Percentiles rank a stretch among this genome's conserved stretches.
These are phyloP conservation scores for Glycyrrhiza uralensis DNA, from an alignment of 306 rosid species.

Conservation along the genomic window DNA sequence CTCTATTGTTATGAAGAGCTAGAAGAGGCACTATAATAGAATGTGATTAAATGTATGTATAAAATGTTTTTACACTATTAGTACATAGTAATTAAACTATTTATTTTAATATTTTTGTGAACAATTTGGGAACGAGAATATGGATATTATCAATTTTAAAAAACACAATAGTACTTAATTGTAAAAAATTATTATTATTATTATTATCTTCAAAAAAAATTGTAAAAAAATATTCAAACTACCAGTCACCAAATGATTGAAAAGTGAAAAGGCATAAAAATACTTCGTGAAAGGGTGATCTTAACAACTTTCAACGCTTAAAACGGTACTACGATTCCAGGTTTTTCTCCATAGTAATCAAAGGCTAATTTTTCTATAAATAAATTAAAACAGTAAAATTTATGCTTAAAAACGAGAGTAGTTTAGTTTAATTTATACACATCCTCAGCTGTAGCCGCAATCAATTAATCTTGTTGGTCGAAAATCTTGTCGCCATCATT, in stretches of 20 bases:
- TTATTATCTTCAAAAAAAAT: no score
- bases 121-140: no score
- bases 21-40: no score
- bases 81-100: no score
- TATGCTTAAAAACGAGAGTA: background rate
- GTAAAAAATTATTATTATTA: no score
- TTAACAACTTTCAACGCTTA: background rate
- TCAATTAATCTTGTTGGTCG: background rate
- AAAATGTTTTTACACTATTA: no score
- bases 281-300: background rate
- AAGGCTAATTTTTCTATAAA: background rate
- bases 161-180: no score
- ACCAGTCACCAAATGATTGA: background rate
- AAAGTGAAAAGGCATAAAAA: background rate
- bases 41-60: no score
- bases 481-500: constrained; percentile 25
- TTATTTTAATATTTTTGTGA: no score
- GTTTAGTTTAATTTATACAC: background rate
- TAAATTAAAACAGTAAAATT: background rate
- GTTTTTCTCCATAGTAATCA: background rate
- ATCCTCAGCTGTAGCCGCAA: background rate
- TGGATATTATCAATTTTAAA: no score
- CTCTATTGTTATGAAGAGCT: no score
- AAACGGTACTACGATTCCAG: background rate
- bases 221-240: background rate